These are phyloP conservation scores for maize (Zea mays) DNA, from an alignment of 176 grass and related monocot species.

Conservation along the genomic window Zm-B73-REFERENCE-NAM-5.0 NC_050105.1:66744501-66745000, in stretches of 20 bases:
- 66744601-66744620: not conserved
- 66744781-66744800: not conserved
- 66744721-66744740: conserved; percentile 20
- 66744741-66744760: not conserved
- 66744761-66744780: not conserved
- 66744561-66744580: not conserved
- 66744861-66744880: not conserved
- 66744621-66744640: conserved; percentile 8
- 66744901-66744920: no score
- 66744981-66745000: no score
- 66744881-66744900: conserved; percentile 19
- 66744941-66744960: no score
- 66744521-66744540: no score
- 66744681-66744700: not conserved
- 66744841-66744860: conserved; percentile 11
- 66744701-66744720: conserved; percentile 9
- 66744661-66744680: not conserved
- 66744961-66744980: no score
- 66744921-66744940: no score
- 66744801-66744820: no score
- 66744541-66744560: no score
- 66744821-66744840: not conserved
- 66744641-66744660: conserved; percentile 7
- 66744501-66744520: no score
- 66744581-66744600: not conserved